Conservation (phyloP, 352 stramenopile genomes). For the Thalassiosira sp. region DNA sequence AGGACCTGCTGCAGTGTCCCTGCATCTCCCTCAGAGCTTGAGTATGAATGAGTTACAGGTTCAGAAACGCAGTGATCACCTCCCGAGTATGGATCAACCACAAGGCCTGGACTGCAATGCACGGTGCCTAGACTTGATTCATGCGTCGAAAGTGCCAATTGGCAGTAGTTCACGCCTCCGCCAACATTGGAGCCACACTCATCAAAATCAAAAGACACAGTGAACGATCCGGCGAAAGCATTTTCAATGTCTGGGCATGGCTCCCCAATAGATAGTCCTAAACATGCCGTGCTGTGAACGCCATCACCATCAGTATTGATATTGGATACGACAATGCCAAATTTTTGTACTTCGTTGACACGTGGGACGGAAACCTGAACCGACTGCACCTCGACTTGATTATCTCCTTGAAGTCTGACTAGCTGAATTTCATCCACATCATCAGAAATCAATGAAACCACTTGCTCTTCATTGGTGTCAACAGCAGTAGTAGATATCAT, state of each 20-base stretch:
- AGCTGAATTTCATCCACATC: constrained; percentile 92
- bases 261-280: constrained; percentile 58
- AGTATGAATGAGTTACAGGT: constrained; percentile 45
- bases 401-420: constrained; percentile 83
- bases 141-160: constrained; percentile 62
- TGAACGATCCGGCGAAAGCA: constrained; percentile 62
- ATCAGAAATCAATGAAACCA: constrained; percentile 84
- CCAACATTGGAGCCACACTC: constrained; percentile 47
- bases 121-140: constrained; percentile 50
- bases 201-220: constrained; percentile 83
- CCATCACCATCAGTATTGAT: constrained; percentile 62
- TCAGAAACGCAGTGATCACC: constrained; percentile 61
- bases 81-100: constrained; percentile 50
- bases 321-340: constrained; percentile 84
- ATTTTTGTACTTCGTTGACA: constrained; percentile 86
- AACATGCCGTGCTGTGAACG: constrained; percentile 54
- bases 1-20: constrained; percentile 56
- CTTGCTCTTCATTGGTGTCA: constrained; percentile 91
- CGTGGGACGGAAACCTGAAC: constrained; percentile 84
- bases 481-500: constrained; percentile 89
- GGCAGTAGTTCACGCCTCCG: constrained; percentile 69
- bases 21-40: constrained; percentile 46
- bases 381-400: constrained; percentile 88
- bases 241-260: constrained; percentile 70
- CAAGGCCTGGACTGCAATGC: constrained; percentile 59